These are phyloP conservation scores for Bisporella sp. DNA, from an alignment of 2,329 filamentous ascomycete genomes.

Conservation along the genomic window DNA sequence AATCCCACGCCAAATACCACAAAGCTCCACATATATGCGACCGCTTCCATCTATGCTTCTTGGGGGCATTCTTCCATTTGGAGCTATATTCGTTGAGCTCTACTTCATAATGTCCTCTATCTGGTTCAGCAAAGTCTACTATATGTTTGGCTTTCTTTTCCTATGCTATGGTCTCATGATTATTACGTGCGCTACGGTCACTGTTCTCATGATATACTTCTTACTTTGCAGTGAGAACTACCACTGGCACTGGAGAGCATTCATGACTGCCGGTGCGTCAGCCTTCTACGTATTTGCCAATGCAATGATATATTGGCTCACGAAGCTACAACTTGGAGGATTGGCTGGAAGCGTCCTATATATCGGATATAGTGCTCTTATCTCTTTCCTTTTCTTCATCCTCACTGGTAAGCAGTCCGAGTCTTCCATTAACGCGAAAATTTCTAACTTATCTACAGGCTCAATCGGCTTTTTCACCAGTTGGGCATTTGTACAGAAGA, in stretches of 20 bases:
- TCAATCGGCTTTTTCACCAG: slow-evolving; percentile 94
- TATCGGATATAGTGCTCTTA: slow-evolving; percentile 82
- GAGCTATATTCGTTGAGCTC: slow-evolving; percentile 94
- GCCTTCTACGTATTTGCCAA: slow-evolving; percentile 90
- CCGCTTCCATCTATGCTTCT: slow-evolving; percentile 86
- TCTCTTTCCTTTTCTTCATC: slow-evolving; percentile 89
- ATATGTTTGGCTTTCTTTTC: slow-evolving; percentile 99
- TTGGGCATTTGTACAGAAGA: slow-evolving; percentile 89
- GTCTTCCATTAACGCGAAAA: neutral
- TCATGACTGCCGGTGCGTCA: slow-evolving; percentile 84
- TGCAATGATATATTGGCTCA: slow-evolving; percentile 84
- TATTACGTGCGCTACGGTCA: slow-evolving; percentile 86
- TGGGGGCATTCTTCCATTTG: slow-evolving; percentile 88
- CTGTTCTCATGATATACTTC: slow-evolving; percentile 93
- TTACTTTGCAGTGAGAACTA: slow-evolving; percentile 94
- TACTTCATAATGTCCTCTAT: slow-evolving; percentile 99
- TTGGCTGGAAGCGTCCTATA: slow-evolving; percentile 86
- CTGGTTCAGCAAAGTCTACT: slow-evolving; percentile 98
- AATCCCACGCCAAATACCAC: slow-evolving; percentile 93
- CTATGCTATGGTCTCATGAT: slow-evolving; percentile 97
- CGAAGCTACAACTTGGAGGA: slow-evolving; percentile 77
- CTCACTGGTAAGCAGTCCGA: slow-evolving; percentile 67
- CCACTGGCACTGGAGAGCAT: slow-evolving; percentile 97
- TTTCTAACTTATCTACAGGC: slow-evolving; percentile 44
- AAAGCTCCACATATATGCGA: slow-evolving; percentile 72